A percentile compares a stretch with the other conserved stretches of the same genome.
Evolutionary conservation across 1,284 basidiomycete genomes (phyloP).

Genomic region (Apiotrichum siamense): DNA sequence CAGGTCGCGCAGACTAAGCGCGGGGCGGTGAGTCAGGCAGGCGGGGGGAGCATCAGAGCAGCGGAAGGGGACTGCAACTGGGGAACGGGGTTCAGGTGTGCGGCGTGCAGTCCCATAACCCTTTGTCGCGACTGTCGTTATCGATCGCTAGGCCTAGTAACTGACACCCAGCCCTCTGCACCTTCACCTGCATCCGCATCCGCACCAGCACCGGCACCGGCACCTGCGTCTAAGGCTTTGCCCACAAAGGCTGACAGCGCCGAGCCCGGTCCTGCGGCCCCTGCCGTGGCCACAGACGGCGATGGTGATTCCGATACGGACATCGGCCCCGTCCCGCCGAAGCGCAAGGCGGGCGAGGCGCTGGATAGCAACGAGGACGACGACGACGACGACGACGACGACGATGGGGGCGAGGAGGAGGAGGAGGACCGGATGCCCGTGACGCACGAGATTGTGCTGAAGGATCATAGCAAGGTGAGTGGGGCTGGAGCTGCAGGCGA

Average conservation of each 20-base stretch:
- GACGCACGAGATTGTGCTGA: slow-evolving; percentile 74
- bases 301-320: too few relatives aligned
- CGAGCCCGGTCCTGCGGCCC: not conserved
- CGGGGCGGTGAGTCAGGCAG: slow-evolving; percentile 12
- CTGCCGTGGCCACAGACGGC: too few relatives aligned
- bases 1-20: slow-evolving; percentile 46
- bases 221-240: slow-evolving; percentile 6
- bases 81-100: too few relatives aligned
- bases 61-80: too few relatives aligned
- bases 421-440: slow-evolving; percentile 47
- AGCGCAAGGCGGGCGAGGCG: slow-evolving; percentile 28
- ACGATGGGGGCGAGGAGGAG: slow-evolving; percentile 31
- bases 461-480: slow-evolving; percentile 77
- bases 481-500: too few relatives aligned
- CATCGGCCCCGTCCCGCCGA: slow-evolving; percentile 35
- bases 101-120: too few relatives aligned
- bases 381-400: slow-evolving; percentile 18
- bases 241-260: slow-evolving; percentile 3
- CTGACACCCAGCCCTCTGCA: too few relatives aligned
- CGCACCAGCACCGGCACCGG: not conserved
- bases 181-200: not conserved
- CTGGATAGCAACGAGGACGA: slow-evolving; percentile 20
- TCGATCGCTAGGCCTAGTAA: too few relatives aligned
- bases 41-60: too few relatives aligned
- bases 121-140: too few relatives aligned